Base-by-base conservation (phyloP, 768 basidiomycete species). In the Lentinus tigrinus region DNA sequence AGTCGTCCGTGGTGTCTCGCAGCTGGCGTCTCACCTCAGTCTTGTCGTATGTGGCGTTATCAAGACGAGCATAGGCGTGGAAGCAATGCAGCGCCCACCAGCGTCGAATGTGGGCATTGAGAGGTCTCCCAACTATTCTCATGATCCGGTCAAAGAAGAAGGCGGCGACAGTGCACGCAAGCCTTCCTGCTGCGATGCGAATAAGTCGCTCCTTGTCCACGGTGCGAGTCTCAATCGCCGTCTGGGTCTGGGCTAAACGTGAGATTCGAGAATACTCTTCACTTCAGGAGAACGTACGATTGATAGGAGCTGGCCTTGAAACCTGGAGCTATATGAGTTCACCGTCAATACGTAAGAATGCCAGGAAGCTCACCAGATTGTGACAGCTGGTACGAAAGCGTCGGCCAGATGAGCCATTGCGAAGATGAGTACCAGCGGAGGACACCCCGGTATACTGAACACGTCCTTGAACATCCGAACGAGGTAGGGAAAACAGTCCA, bases 1-100 rank as follows among this genome's bases (percentile, higher is more conserved):
- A 10, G 80, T 76, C 19, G 70, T 73, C 67, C 54, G 77, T 74
- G 9, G 79, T 76, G 37, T 81, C 71, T 47, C 87, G 82, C 21
- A 92, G 72, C 62, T 89, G 88, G 26, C 81, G 75, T 62, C 85
- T 85, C 7, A 91, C 75, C 10, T 79, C 77, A 3, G 85, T 76
- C 66, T 89, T 85, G 52, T 85, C 79, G 54, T 82, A 91, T 0
- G 90, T 90, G 0, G 89, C 88, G 3, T 91, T 75, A 67, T 92
- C 90, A 28, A 92, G 78, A 7, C 90, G 82, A n/a, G 81, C 83
- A 69, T 87, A 79, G 14, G 87, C 85, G 27, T 76, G 74, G 69
- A 89, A 90, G 48, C 81, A 81, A 60, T 85, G 85, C 13, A 78
- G 69, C 1, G 84, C 77, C 66, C 85, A 90, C 70, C 80, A 79